These are phyloP conservation scores for Artomyces pyxidatus DNA, from an alignment of 768 basidiomycete genomes.

Conservation along the genomic window DNA sequence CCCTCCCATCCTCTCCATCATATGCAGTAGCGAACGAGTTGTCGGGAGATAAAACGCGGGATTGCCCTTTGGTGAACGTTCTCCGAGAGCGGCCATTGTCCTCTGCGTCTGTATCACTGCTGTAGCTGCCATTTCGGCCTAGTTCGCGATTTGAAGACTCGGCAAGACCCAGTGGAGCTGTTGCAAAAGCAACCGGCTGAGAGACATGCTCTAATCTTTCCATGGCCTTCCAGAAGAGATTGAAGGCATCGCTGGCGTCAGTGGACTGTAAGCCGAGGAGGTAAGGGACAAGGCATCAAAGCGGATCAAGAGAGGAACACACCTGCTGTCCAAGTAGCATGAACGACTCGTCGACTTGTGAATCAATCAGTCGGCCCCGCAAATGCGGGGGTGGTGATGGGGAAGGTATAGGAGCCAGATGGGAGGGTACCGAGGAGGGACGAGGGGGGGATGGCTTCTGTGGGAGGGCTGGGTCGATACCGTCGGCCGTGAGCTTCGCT, in stretches of 20 bases:
- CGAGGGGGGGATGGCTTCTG: constrained; percentile 40
- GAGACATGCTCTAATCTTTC: constrained; percentile 84
- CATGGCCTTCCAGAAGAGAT: constrained; percentile 84
- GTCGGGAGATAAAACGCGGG: constrained; percentile 22
- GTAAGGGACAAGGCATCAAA: constrained; percentile 1
- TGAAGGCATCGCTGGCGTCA: constrained; percentile 81
- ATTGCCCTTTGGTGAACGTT: constrained; percentile 30
- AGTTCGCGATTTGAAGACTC: constrained; percentile 24
- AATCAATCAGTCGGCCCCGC: constrained; percentile 40
- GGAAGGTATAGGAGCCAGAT: constrained; percentile 23
- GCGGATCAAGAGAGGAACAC: constrained; percentile 20
- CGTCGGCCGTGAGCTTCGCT: constrained; percentile 63
- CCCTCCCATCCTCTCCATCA: constrained; percentile 14
- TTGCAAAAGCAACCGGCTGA: constrained; percentile 75
- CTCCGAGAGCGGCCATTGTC: constrained; percentile 44
- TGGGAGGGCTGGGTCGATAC: constrained; percentile 67
- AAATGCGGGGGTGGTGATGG: constrained; percentile 37
- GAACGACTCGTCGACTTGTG: constrained; percentile 75
- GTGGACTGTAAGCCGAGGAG: constrained; percentile 10
- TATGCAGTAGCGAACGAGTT: constrained; percentile 16
- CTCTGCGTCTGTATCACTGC: constrained; percentile 63
- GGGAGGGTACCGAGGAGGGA: constrained; percentile 19
- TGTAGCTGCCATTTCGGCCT: constrained; percentile 43
- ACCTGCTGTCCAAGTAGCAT: constrained; percentile 82
- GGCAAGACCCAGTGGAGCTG: constrained; percentile 55